Conservation (phyloP, 2,329 filamentous ascomycete genomes). For the Hymenoscyphus albidus region DNA sequence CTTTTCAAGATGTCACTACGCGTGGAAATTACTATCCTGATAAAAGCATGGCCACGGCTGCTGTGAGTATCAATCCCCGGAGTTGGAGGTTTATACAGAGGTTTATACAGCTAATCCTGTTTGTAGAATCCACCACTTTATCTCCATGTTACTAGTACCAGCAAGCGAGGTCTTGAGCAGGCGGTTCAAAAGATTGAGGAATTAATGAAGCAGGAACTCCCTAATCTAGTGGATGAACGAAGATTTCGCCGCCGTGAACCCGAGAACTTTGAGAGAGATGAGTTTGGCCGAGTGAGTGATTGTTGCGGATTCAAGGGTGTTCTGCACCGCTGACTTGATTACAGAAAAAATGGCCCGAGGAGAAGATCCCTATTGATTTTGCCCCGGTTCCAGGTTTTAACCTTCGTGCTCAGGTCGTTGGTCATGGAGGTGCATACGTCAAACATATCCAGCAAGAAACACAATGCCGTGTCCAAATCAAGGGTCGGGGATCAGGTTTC, state of each 20-base stretch:
- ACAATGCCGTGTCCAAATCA: constrained; percentile 94
- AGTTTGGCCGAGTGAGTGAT: constrained; percentile 73
- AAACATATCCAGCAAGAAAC: constrained; percentile 98
- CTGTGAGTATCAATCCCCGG: constrained; percentile 55
- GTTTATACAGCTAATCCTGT: constrained; percentile 17
- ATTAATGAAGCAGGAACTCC: constrained; percentile 92
- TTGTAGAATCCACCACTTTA: constrained; percentile 87
- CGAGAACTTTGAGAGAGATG: constrained; percentile 81
- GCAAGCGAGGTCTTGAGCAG: constrained; percentile 84
- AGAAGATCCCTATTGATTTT: constrained; percentile 85
- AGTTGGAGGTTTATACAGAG: too few relatives aligned
- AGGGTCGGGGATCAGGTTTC: constrained; percentile 91
- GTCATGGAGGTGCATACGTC: constrained; percentile 89
- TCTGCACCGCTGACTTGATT: neutral
- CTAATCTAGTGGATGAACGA: constrained; percentile 90
- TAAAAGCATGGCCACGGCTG: constrained; percentile 92
- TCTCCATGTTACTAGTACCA: constrained; percentile 90
- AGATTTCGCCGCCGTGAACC: constrained; percentile 80
- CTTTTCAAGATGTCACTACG: constrained; percentile 91
- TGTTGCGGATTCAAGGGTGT: neutral
- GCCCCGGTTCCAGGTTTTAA: constrained; percentile 95
- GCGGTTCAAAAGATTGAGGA: constrained; percentile 88
- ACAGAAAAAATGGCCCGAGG: constrained; percentile 97
- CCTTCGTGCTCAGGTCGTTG: constrained; percentile 90
- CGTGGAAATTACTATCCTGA: constrained; percentile 95